These are phyloP conservation scores for Hypoxylon intermedium DNA, from an alignment of 495 filamentous ascomycete species.

Conservation along the genomic window DNA sequence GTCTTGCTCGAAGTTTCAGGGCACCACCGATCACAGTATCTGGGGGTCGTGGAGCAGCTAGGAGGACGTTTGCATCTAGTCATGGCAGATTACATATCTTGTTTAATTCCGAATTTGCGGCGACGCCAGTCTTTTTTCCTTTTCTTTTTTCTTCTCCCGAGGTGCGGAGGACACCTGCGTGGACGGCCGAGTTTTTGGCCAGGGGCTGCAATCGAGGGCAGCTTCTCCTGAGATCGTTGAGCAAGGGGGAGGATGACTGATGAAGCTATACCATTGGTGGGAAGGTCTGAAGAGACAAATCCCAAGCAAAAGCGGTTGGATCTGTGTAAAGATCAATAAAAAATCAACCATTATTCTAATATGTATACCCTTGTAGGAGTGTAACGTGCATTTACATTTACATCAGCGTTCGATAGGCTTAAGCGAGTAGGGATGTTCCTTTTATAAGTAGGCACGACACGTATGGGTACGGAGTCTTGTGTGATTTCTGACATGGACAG, in stretches of 20 bases:
- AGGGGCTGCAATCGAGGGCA: conserved; percentile 24
- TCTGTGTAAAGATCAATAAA: conserved; percentile 46
- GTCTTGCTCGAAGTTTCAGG: conserved; percentile 36
- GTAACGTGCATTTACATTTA: conserved; percentile 1
- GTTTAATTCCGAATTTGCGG: conserved; percentile 48
- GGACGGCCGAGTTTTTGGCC: conserved; percentile 32
- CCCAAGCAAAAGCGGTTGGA: conserved; percentile 39
- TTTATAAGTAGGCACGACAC: too few relatives aligned
- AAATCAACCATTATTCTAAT: conserved; percentile 39
- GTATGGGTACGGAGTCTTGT: too few relatives aligned
- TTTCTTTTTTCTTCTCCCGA: conserved; percentile 33
- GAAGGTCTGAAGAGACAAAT: conserved; percentile 32
- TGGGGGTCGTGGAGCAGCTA: conserved; percentile 29
- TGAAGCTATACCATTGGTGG: conserved; percentile 45
- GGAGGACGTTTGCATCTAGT: conserved; percentile 43
- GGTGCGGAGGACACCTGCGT: conserved; percentile 33
- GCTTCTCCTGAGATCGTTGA: conserved; percentile 30
- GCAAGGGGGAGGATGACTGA: conserved; percentile 42
- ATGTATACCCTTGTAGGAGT: conserved; percentile 26
- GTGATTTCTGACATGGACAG: too few relatives aligned
- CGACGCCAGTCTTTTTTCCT: conserved; percentile 35
- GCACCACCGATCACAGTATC: conserved; percentile 35
- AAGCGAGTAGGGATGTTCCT: too few relatives aligned
- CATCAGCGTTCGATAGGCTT: conserved; percentile 13
- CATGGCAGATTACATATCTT: conserved; percentile 46